Conservation (phyloP, 2,329 filamentous ascomycete genomes). For the Colletotrichum lini region DNA sequence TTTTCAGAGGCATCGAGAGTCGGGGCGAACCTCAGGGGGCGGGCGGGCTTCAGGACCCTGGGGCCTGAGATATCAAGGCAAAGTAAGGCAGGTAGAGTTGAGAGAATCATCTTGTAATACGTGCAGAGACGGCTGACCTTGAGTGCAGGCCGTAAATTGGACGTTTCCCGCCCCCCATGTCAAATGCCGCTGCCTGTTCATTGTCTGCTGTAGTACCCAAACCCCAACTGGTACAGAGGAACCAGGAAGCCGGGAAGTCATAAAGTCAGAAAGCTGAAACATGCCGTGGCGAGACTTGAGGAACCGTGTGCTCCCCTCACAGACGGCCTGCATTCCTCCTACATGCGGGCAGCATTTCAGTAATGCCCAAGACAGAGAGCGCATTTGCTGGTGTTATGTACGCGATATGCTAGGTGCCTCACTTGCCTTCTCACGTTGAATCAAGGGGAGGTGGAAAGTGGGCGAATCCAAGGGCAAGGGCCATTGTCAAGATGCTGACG, state of each 20-base stretch:
- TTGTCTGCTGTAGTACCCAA: neutral
- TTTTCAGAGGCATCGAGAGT: neutral
- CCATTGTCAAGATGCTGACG: conserved; percentile 9
- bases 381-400: neutral
- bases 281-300: conserved; percentile 22
- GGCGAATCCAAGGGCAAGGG: neutral
- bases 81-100: too few species aligned
- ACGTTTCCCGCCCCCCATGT: neutral
- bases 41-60: neutral
- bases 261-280: conserved; percentile 25
- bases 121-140: neutral
- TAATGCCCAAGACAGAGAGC: neutral
- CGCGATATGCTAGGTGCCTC: too few species aligned
- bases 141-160: neutral
- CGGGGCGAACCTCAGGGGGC: neutral
- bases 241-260: neutral
- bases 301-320: conserved; percentile 23
- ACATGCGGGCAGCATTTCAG: neutral
- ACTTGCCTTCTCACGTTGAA: too few species aligned
- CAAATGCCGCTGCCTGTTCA: neutral
- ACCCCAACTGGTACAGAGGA: neutral
- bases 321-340: conserved; percentile 8
- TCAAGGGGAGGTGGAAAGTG: neutral
- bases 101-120: neutral
- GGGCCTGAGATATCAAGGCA: neutral